Evolutionary conservation across 139 green algal genomes (phyloP), one percentile per base, ranked within the genome.

Genomic region (Nannochloris sp.): DNA sequence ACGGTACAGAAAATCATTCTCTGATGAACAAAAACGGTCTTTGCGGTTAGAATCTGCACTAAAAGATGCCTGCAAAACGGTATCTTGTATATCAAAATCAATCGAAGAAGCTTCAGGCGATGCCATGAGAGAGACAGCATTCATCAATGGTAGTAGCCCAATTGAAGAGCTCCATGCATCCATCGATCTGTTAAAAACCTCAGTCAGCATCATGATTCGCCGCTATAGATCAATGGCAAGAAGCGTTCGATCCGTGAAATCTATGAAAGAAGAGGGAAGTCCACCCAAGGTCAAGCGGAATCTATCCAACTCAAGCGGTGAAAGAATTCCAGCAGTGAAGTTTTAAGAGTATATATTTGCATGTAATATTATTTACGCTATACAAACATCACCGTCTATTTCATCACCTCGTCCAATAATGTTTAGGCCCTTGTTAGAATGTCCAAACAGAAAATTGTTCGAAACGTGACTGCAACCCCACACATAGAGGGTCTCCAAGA

Each of bases 391-490:
- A 17, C 3, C 12, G 9, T 14, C 56, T 29, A 64, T 25, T 17
- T 30, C 17, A 26, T 71, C 65, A 16, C 65, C 66, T 16, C 56
- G 40, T 6, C 74, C 74, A 10, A 70, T 5, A 13, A 81, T 36
- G 2, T 61, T 14, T 37, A 85, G 46, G 2, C 6, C 11, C 1
- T 78, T 58, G 46, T 77, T 80, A 28, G 57, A 61, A 59, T 82
- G 76, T 29, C 79, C 79, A 28, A 78, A 40, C 60, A 87, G 10
- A 25, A 86, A 79, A 6, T 51, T 40, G 3, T 45, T 26, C 1
- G 37, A 67, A 20, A 85, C 28, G 49, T 82, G 75, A 25, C 11
- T 70, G 58, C 74, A 80, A 23, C 75, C 66, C 66, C 66, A 73
- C 0, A 73, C 0, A 20, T 13, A 1, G 17, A 73, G 14, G 14